phyloP scores from a whole-genome alignment of 1,139 yeast genomes.

The Candida gigantensis region DNA sequence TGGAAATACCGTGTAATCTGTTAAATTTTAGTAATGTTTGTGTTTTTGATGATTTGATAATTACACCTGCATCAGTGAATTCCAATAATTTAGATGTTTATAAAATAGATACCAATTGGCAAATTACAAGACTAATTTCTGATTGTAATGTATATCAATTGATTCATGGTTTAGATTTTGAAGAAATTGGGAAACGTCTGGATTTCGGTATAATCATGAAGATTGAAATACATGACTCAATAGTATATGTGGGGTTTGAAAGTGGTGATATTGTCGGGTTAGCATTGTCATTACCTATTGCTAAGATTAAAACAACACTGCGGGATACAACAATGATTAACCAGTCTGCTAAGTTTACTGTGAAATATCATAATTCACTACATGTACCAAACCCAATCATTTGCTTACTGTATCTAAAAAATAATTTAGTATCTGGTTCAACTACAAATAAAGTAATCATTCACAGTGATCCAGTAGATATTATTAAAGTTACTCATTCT shows the following conservation, averaged over 20 bases:
- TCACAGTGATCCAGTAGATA: conserved; percentile 19
- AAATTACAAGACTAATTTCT: conserved; percentile 29
- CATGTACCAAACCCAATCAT: conserved; percentile 57
- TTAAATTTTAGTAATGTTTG: conserved; percentile 58
- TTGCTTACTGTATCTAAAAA: conserved; percentile 27
- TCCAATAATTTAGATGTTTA: conserved; percentile 58
- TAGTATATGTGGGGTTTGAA: conserved; percentile 54
- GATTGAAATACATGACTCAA: conserved; percentile 32
- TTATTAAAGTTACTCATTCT: conserved; percentile 18
- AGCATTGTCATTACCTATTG: conserved; percentile 17
- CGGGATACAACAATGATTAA: conserved; percentile 22
- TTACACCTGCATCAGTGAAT: conserved; percentile 55
- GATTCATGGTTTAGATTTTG: conserved; percentile 15
- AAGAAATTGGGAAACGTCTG: conserved; percentile 22
- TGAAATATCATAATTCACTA: conserved; percentile 25
- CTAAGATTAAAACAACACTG: conserved; percentile 1
- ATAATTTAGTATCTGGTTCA: conserved; percentile 45
- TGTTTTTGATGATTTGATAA: conserved; percentile 25
- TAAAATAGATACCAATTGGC: conserved; percentile 20
- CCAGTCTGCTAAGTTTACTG: conserved; percentile 20
- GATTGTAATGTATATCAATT: conserved; percentile 26
- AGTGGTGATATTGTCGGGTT: conserved; percentile 53
- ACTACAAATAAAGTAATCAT: conserved; percentile 32
- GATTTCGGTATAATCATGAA: conserved; percentile 61
- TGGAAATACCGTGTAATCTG: conserved; percentile 49